These are phyloP conservation scores for Funneliformis mosseae DNA, from an alignment of 192 early-diverging fungal species.

Conservation along the genomic window DNA sequence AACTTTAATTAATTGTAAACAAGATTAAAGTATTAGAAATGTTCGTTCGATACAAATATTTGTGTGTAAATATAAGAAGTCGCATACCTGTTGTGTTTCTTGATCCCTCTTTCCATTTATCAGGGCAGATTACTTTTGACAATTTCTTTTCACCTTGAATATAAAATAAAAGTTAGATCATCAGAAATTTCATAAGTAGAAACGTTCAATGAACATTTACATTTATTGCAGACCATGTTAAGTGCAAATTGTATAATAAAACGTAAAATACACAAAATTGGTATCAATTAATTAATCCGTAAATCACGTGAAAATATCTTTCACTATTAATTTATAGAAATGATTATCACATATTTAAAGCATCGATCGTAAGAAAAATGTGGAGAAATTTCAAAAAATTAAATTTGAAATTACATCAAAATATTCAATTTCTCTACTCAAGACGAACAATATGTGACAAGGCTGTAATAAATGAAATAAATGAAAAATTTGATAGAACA, in stretches of 20 bases:
- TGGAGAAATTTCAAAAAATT: neutral
- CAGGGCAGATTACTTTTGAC: constrained; percentile 57
- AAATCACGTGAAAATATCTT: no score
- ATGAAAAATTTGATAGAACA: neutral
- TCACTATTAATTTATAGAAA: no score
- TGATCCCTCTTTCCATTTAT: constrained; percentile 69
- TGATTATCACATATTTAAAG: no score
- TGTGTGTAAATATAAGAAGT: neutral
- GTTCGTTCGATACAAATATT: neutral
- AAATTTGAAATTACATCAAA: neutral
- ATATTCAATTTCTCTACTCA: neutral
- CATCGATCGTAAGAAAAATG: no score
- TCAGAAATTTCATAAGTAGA: neutral
- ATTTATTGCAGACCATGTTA: constrained; percentile 57
- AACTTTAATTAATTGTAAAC: neutral
- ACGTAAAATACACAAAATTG: neutral
- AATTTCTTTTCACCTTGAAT: constrained; percentile 62
- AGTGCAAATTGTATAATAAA: neutral
- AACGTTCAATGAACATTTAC: constrained; percentile 35
- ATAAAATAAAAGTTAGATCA: neutral
- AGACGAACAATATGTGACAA: neutral
- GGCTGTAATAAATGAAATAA: neutral
- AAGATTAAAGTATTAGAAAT: neutral
- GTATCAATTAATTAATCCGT: no score
- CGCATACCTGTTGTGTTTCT: constrained; percentile 51